Conservation (phyloP, 106 monocot species). For the Amphibolis antarctica region DNA sequence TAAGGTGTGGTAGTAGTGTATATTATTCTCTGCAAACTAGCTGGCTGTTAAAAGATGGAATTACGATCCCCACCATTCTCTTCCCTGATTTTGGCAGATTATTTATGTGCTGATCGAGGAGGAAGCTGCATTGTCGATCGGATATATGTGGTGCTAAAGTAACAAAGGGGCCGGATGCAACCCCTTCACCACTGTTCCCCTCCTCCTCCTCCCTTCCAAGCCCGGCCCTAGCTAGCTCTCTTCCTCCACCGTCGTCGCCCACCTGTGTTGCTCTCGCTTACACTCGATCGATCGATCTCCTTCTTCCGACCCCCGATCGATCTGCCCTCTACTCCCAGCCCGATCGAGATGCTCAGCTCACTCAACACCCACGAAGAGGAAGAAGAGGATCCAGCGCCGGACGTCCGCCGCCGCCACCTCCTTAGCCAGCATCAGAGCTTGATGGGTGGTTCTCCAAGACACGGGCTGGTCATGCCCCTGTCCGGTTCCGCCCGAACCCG, state of each 20-base stretch:
- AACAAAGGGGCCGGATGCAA: slow-evolving; percentile 33
- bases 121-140: slow-evolving; percentile 42
- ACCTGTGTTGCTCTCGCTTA: too few species aligned
- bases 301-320: slow-evolving; percentile 1
- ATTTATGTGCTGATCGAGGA: slow-evolving; percentile 54
- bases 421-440: slow-evolving; percentile 7
- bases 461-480: slow-evolving; percentile 6
- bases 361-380: slow-evolving; percentile 39
- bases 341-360: slow-evolving; percentile 46
- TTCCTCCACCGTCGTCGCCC: slow-evolving; percentile 2
- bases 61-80: neutral
- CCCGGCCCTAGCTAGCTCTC: too few species aligned
- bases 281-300: too few species aligned
- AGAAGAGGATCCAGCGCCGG: slow-evolving; percentile 9
- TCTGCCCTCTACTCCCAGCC: too few species aligned
- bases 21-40: too few species aligned
- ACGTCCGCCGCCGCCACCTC: slow-evolving; percentile 6
- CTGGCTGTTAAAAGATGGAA: too few species aligned
- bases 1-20: too few species aligned
- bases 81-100: slow-evolving; percentile 44
- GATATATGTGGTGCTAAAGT: slow-evolving; percentile 66
- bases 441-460: too few species aligned
- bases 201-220: slow-evolving; percentile 5
- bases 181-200: neutral
- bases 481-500: slow-evolving; percentile 15